phyloP scores from a whole-genome alignment of 768 basidiomycete species.

The Hygrophoropsis aurantiaca region DNA sequence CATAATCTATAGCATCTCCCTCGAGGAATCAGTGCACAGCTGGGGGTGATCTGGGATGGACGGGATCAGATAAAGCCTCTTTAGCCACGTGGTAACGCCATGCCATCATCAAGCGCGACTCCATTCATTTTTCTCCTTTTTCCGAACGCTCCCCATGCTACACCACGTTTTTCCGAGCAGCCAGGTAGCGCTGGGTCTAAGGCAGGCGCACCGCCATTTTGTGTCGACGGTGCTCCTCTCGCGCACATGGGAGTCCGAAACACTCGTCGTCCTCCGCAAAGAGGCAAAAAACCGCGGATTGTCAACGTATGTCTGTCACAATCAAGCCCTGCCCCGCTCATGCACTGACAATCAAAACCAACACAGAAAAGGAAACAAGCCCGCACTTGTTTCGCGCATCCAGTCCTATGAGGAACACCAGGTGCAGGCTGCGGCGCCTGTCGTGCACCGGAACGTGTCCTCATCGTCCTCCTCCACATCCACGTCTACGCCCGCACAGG shows the following conservation, averaged over 20 bases:
- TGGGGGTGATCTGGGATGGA: too few species aligned
- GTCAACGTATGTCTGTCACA: constrained; percentile 42
- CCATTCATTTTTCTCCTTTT: neutral
- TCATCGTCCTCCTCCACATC: constrained; percentile 25
- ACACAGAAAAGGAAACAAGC: constrained; percentile 62
- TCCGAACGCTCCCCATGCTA: constrained; percentile 21
- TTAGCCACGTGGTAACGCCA: constrained; percentile 3
- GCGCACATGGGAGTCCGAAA: constrained; percentile 54
- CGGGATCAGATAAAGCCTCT: constrained; percentile 3
- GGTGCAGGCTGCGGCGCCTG: constrained; percentile 17
- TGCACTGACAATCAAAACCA: constrained; percentile 7
- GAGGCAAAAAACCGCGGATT: constrained; percentile 59
- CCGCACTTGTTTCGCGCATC: constrained; percentile 52
- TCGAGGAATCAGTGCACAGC: too few species aligned
- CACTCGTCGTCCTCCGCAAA: constrained; percentile 47
- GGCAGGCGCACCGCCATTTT: constrained; percentile 30
- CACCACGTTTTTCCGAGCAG: constrained; percentile 19
- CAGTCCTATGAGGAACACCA: constrained; percentile 46
- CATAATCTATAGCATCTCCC: too few species aligned
- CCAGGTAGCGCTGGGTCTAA: constrained; percentile 5
- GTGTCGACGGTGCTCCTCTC: constrained; percentile 59
- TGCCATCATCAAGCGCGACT: neutral
- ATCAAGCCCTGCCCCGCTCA: constrained; percentile 5
- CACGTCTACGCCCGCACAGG: constrained; percentile 20
- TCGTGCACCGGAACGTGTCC: constrained; percentile 25